Conservation (phyloP, 2,329 filamentous ascomycete species). For the Thielaviopsis ethacetica region DNA sequence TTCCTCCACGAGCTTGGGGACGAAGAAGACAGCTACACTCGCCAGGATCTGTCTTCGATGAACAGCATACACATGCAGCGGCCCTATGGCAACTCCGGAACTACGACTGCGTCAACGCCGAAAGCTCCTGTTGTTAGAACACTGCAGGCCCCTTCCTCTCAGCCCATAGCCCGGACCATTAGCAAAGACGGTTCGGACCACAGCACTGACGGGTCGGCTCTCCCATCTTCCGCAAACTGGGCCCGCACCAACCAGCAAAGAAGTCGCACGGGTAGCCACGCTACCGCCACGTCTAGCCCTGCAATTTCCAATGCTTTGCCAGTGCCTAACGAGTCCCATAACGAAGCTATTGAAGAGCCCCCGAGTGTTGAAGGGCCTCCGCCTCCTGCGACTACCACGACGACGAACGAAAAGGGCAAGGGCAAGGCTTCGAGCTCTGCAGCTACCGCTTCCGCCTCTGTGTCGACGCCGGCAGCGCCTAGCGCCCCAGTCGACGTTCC, state of each 20-base stretch:
- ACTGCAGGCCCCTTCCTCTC: slow-evolving; percentile 22
- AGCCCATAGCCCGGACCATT: slow-evolving; percentile 57
- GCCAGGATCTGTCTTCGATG: slow-evolving; percentile 86
- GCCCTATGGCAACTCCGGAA: slow-evolving; percentile 37
- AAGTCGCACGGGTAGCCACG: slow-evolving; percentile 59
- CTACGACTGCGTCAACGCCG: slow-evolving; percentile 23
- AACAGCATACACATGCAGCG: slow-evolving; percentile 75
- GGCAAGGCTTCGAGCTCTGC: not conserved
- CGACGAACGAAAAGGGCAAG: slow-evolving; percentile 11
- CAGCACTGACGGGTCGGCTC: slow-evolving; percentile 67
- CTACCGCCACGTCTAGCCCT: slow-evolving; percentile 71
- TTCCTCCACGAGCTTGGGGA: slow-evolving; percentile 97
- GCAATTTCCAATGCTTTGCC: slow-evolving; percentile 47
- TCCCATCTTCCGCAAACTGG: slow-evolving; percentile 90
- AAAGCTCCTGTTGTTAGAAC: not conserved
- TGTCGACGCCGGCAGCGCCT: not conserved
- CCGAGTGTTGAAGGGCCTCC: slow-evolving; percentile 20
- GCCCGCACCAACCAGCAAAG: slow-evolving; percentile 49
- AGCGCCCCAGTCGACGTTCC: not conserved
- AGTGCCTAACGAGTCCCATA: slow-evolving; percentile 22
- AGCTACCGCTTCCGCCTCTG: not conserved
- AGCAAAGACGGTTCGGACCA: slow-evolving; percentile 60
- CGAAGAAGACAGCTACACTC: slow-evolving; percentile 89
- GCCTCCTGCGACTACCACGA: slow-evolving; percentile 14
- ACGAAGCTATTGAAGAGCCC: slow-evolving; percentile 31